Conservation (phyloP, 805 yeast species). For the Jamesozyma jinghongensis region DNA sequence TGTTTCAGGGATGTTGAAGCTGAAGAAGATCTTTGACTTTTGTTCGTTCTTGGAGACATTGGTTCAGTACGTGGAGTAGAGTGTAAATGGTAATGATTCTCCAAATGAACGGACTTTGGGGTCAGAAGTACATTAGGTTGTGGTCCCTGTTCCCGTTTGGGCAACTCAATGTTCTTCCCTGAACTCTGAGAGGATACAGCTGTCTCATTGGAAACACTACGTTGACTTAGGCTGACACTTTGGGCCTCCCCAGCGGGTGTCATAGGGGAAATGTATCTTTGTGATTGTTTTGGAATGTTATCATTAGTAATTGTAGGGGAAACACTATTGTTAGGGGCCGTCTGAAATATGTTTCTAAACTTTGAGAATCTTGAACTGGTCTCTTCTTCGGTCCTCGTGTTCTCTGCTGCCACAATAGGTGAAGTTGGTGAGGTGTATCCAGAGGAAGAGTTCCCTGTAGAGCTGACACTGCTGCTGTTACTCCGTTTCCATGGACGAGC, state of each 20-base stretch:
- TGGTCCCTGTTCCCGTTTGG: not conserved
- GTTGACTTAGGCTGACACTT: too few species aligned
- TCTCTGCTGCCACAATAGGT: not conserved
- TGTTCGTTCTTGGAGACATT: slow-evolving; percentile 4
- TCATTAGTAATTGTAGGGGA: not conserved
- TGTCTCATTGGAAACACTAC: too few species aligned
- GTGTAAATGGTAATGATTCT: slow-evolving; percentile 10
- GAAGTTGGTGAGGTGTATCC: not conserved
- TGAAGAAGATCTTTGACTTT: too few species aligned
- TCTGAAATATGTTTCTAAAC: slow-evolving; percentile 16
- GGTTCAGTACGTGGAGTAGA: not conserved
- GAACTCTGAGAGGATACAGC: not conserved
- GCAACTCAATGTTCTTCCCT: not conserved
- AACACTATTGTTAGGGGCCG: not conserved
- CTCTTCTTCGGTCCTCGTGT: slow-evolving; percentile 3
- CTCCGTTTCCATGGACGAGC: slow-evolving; percentile 10
- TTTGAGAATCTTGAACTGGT: slow-evolving; percentile 15
- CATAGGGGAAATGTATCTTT: slow-evolving; percentile 5
- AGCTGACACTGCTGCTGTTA: not conserved
- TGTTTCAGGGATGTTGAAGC: too few species aligned
- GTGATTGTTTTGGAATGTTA: not conserved
- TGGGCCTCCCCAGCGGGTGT: slow-evolving; percentile 1
- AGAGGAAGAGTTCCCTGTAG: not conserved
- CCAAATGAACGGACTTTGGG: slow-evolving; percentile 9
- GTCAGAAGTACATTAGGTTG: not conserved